phyloP scores from a whole-genome alignment of 73 alveolate species.

The Tetrahymena thermophila region DNA sequence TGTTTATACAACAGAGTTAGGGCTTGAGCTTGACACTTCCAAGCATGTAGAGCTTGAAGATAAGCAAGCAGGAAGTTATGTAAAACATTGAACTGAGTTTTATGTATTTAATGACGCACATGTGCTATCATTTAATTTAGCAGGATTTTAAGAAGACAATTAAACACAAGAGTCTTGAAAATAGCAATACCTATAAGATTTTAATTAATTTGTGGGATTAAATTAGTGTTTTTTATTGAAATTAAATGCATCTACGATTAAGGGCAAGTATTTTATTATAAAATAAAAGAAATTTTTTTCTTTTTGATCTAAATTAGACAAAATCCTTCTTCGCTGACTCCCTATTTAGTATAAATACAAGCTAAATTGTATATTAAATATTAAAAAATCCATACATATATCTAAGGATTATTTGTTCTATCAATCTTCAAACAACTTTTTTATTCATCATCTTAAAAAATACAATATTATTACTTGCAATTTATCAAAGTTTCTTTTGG shows the following conservation, averaged over 20 bases:
- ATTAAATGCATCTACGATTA: not conserved
- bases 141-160: not conserved
- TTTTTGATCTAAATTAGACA: not conserved
- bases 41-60: too few species aligned
- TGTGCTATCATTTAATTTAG: not conserved
- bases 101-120: too few species aligned
- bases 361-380: not conserved
- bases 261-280: not conserved
- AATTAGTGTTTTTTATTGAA: not conserved
- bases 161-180: not conserved
- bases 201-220: not conserved
- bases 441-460: not conserved
- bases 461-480: not conserved
- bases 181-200: not conserved
- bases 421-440: not conserved
- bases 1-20: too few species aligned
- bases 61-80: too few species aligned
- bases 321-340: not conserved
- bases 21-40: too few species aligned
- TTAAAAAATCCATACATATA: not conserved
- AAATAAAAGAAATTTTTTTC: too few species aligned
- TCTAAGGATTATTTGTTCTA: not conserved
- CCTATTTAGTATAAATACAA: not conserved
- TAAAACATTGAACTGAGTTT: too few species aligned
- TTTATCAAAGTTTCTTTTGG: too few species aligned